Evolutionary conservation across 176 grass and related monocot genomes (phyloP).

Genomic region (Metroxylon sagu): DNA sequence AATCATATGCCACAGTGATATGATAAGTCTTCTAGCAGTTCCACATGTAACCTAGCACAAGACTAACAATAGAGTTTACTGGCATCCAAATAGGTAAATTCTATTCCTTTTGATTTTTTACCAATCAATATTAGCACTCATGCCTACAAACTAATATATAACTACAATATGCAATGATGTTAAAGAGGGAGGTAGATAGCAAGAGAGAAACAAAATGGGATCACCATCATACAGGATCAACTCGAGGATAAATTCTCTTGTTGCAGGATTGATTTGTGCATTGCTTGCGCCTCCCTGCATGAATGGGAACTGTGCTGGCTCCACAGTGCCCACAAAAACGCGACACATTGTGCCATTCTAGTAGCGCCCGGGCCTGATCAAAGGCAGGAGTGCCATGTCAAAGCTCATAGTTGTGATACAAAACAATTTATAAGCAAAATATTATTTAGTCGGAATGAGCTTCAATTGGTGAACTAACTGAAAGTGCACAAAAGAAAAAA

Average conservation of each 20-base stretch:
- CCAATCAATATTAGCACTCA: too few relatives aligned
- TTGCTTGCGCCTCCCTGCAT: constrained; percentile 77
- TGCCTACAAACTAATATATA: too few relatives aligned
- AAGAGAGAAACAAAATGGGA: neutral
- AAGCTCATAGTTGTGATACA: too few relatives aligned
- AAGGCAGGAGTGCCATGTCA: neutral
- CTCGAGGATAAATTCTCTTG: constrained; percentile 79
- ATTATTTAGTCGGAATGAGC: neutral
- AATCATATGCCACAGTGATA: neutral
- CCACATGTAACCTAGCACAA: too few relatives aligned
- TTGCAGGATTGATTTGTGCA: constrained; percentile 77
- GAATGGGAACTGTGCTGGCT: constrained; percentile 42
- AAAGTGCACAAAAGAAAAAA: too few relatives aligned
- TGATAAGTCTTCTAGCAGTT: neutral
- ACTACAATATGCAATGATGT: too few relatives aligned
- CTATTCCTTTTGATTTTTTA: too few relatives aligned
- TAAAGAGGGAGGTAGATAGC: neutral
- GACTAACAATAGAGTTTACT: too few relatives aligned
- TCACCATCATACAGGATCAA: constrained; percentile 55
- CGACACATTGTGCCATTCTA: constrained; percentile 73
- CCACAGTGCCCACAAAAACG: constrained; percentile 86
- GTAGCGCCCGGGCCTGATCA: constrained; percentile 56
- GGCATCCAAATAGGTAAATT: too few relatives aligned
- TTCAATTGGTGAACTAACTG: too few relatives aligned
- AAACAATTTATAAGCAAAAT: too few relatives aligned